A percentile compares a stretch with the other conserved stretches of the same genome.
Conservation (phyloP, 176 grass and related monocot species). For the Phyllostachys edulis region DNA sequence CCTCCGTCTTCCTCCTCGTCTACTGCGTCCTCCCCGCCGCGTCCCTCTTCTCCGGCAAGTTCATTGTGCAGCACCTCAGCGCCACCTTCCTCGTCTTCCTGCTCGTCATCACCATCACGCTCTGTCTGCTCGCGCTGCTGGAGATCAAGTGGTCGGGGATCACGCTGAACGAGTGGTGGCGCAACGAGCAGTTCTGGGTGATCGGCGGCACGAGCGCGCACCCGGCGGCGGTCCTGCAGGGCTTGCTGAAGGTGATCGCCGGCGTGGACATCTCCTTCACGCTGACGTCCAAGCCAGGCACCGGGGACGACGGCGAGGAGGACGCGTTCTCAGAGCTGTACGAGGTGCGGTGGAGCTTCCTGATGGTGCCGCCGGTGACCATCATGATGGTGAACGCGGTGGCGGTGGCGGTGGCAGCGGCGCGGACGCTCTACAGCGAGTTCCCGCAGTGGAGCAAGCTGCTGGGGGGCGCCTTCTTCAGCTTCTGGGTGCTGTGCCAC, state of each 20-base stretch:
- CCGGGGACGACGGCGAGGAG: slow-evolving; percentile 45
- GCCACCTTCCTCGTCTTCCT: slow-evolving; percentile 72
- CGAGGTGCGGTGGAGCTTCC: slow-evolving; percentile 76
- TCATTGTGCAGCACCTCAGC: slow-evolving; percentile 79
- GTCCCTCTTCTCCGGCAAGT: slow-evolving; percentile 89
- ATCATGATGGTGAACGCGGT: slow-evolving; percentile 94
- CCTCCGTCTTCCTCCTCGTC: slow-evolving; percentile 76
- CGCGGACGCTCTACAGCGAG: slow-evolving; percentile 83
- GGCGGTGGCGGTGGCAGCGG: slow-evolving; percentile 61
- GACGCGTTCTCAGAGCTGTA: slow-evolving; percentile 80
- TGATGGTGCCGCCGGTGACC: slow-evolving; percentile 89
- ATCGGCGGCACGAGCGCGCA: slow-evolving; percentile 95
- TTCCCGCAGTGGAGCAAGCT: slow-evolving; percentile 96
- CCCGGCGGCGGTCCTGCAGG: slow-evolving; percentile 77
- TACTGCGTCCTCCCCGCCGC: slow-evolving; percentile 87
- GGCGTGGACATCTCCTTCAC: slow-evolving; percentile 96
- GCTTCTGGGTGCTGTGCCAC: slow-evolving; percentile 96
- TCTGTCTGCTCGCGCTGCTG: slow-evolving; percentile 80
- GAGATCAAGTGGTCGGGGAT: slow-evolving; percentile 98
- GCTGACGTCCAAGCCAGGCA: slow-evolving; percentile 62
- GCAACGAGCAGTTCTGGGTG: slow-evolving; percentile 98
- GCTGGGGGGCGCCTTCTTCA: slow-evolving; percentile 88
- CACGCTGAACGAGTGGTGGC: slow-evolving; percentile 94
- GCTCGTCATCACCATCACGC: slow-evolving; percentile 69
- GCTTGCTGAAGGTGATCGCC: slow-evolving; percentile 87